phyloP scores from a whole-genome alignment of 257 asterid genomes.

The Catharanthus roseus region DNA sequence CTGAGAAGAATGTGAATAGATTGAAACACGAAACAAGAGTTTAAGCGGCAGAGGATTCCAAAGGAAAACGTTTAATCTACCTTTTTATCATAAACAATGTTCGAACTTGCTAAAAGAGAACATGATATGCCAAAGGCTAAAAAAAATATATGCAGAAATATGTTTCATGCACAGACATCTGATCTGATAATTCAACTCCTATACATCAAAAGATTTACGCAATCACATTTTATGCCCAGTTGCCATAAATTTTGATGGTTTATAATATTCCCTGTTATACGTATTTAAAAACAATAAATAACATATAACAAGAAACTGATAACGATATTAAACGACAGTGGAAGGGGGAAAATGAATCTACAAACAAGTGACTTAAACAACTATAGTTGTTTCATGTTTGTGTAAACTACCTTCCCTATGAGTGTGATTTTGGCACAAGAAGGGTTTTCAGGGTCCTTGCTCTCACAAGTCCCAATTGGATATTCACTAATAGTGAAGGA shows the following conservation, averaged over 20 bases:
- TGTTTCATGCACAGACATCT: neutral
- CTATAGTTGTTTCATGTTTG: neutral
- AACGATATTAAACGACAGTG: too few species aligned
- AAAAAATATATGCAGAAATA: neutral
- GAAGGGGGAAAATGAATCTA: neutral
- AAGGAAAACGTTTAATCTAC: neutral
- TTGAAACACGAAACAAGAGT: neutral
- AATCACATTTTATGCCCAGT: neutral
- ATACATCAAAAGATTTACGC: neutral
- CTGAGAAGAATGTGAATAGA: neutral
- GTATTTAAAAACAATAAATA: neutral
- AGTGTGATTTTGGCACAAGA: slow-evolving; percentile 76
- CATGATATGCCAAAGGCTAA: neutral
- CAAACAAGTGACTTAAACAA: neutral
- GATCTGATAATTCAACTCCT: neutral
- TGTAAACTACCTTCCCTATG: slow-evolving; percentile 58
- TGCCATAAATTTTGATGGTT: neutral
- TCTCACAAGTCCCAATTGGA: slow-evolving; percentile 67
- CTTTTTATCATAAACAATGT: neutral
- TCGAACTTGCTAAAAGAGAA: neutral
- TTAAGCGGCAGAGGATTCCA: neutral
- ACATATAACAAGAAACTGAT: too few species aligned
- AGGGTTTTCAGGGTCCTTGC: slow-evolving; percentile 74
- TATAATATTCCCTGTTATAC: neutral
- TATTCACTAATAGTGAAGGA: slow-evolving; percentile 77